phyloP scores from a whole-genome alignment of 2,329 filamentous ascomycete species.

The Immersiporthe knoxdaviesiana region DNA sequence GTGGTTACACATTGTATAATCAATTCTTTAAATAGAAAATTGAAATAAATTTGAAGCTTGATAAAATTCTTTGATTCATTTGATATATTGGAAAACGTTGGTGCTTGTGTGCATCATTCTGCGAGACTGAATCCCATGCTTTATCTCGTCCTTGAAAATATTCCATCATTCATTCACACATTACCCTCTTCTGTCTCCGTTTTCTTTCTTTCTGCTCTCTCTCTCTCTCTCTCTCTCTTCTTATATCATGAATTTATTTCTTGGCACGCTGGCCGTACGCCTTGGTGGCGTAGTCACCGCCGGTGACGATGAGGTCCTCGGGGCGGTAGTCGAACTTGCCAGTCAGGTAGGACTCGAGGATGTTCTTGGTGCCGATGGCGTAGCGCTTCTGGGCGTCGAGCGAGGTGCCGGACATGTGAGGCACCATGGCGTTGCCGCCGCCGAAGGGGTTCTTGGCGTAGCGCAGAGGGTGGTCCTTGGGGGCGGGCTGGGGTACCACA shows the following conservation, averaged over 20 bases:
- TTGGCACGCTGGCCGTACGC: constrained; percentile 78
- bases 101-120: background rate
- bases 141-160: no score
- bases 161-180: constrained; percentile 12
- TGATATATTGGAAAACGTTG: background rate
- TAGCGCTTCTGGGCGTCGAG: constrained; percentile 96
- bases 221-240: background rate
- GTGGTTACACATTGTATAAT: background rate
- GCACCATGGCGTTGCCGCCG: constrained; percentile 97
- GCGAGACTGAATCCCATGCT: background rate
- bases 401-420: constrained; percentile 99
- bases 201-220: background rate
- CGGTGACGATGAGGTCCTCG: constrained; percentile 87
- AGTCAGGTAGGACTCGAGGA: constrained; percentile 87
- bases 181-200: background rate
- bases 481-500: constrained; percentile 98
- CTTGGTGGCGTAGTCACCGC: constrained; percentile 93
- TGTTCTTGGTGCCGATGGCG: constrained; percentile 83
- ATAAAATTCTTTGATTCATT: background rate
- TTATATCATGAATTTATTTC: constrained; percentile 36
- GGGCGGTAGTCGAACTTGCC: constrained; percentile 86
- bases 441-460: constrained; percentile 93
- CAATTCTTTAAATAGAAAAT: no score
- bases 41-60: background rate
- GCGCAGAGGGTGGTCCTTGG: constrained; percentile 89